phyloP scores from a whole-genome alignment of 2,329 filamentous ascomycete species.

The Fusarium longipes region DNA sequence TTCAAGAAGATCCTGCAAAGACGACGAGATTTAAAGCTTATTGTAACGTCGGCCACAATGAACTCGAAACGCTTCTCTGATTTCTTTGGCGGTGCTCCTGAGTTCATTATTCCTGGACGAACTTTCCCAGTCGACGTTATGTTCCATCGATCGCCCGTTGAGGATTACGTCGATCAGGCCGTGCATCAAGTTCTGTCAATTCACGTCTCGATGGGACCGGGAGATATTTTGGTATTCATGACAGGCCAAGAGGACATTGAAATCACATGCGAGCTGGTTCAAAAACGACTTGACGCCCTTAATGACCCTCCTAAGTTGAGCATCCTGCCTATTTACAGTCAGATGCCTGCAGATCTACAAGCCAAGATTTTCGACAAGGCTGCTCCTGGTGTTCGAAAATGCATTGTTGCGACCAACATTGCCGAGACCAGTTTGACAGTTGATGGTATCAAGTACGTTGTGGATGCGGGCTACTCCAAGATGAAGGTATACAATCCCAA shows the following conservation, averaged over 20 bases:
- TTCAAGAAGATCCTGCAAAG: constrained; percentile 97
- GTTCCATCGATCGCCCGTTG: constrained; percentile 92
- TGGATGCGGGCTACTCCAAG: constrained; percentile 95
- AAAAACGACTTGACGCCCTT: constrained; percentile 85
- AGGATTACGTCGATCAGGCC: constrained; percentile 97
- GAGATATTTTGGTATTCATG: constrained; percentile 99
- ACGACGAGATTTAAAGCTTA: constrained; percentile 90
- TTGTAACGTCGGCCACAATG: constrained; percentile 98
- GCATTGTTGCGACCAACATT: constrained; percentile 98
- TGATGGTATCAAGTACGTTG: constrained; percentile 99
- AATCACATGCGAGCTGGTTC: constrained; percentile 91
- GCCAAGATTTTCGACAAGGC: constrained; percentile 97
- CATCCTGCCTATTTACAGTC: constrained; percentile 97
- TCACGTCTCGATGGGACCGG: constrained; percentile 91
- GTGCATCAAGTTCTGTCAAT: constrained; percentile 96
- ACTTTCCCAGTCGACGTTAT: constrained; percentile 98
- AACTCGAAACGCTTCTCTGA: constrained; percentile 95
- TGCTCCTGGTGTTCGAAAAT: constrained; percentile 89
- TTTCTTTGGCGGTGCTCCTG: constrained; percentile 95
- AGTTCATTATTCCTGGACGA: constrained; percentile 94
- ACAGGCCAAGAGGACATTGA: constrained; percentile 99
- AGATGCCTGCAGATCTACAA: constrained; percentile 98
- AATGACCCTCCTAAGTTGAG: constrained; percentile 96
- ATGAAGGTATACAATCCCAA: constrained; percentile 98
- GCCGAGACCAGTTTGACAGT: constrained; percentile 98